phyloP scores from a whole-genome alignment of 306 rosid species.

The Begonia fuchsioides region DNA sequence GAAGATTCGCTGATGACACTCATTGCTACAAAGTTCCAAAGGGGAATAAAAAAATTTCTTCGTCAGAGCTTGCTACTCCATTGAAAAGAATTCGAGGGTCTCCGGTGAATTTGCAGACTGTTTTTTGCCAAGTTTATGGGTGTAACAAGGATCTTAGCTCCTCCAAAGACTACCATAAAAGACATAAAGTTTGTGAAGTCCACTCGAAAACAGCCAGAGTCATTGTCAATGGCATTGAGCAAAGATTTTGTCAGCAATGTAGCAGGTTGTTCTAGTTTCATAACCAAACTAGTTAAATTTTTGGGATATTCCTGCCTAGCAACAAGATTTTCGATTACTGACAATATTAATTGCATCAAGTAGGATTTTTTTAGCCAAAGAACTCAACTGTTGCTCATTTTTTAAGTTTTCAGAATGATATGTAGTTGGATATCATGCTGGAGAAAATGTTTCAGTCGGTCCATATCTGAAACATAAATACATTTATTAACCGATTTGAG shows the following conservation, averaged over 20 bases:
- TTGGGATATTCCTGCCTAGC: no score
- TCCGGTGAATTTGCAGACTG: slow-evolving; percentile 28
- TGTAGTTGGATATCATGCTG: no score
- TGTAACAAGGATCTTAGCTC: slow-evolving; percentile 75
- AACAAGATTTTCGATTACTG: no score
- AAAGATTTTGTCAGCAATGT: slow-evolving; percentile 95
- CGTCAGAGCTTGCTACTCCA: slow-evolving; percentile 49
- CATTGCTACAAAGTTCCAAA: slow-evolving; percentile 21
- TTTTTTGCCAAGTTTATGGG: slow-evolving; percentile 79
- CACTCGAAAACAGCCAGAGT: slow-evolving; percentile 80
- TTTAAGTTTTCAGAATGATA: no score
- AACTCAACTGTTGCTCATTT: no score
- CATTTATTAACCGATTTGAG: no score
- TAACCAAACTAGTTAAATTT: no score
- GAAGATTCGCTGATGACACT: slow-evolving; percentile 42
- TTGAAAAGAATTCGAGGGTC: slow-evolving; percentile 40
- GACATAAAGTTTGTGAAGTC: slow-evolving; percentile 86
- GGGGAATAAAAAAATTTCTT: slow-evolving; percentile 25
- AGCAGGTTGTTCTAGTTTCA: slow-evolving; percentile 45
- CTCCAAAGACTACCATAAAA: slow-evolving; percentile 75
- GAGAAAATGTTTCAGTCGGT: no score
- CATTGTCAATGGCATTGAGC: slow-evolving; percentile 69
- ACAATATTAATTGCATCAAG: no score
- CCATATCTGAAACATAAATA: no score
- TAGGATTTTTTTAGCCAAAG: no score